phyloP scores from a whole-genome alignment of 805 yeast genomes.

The Saccharomycopsis malanga region DNA sequence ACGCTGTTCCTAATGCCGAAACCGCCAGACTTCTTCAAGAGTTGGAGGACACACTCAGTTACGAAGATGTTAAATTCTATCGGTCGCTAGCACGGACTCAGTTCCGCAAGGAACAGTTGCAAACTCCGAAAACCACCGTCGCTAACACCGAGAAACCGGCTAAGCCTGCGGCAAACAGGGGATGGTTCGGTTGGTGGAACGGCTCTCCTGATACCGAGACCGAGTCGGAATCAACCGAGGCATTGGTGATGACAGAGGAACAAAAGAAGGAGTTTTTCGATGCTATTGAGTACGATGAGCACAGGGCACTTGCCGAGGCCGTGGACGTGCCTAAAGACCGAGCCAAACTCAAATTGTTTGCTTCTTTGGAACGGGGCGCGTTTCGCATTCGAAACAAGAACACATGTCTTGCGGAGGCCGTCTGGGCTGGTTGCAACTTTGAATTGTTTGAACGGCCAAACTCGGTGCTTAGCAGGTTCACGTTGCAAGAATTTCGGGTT shows the following conservation, averaged over 20 bases:
- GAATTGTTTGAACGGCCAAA: conserved; percentile 72
- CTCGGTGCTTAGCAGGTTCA: conserved; percentile 64
- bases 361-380: conserved; percentile 72
- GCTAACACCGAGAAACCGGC: not conserved
- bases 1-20: conserved; percentile 23
- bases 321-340: conserved; percentile 68
- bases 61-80: conserved; percentile 79
- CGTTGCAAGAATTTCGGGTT: conserved; percentile 72
- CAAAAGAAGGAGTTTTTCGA: conserved; percentile 85
- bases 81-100: conserved; percentile 71
- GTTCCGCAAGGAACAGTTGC: conserved; percentile 45
- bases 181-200: conserved; percentile 76
- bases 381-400: conserved; percentile 42
- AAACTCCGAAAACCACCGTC: not conserved
- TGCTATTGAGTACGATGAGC: conserved; percentile 86
- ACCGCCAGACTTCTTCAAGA: conserved; percentile 29
- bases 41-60: conserved; percentile 45
- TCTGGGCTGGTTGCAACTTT: conserved; percentile 75
- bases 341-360: conserved; percentile 56
- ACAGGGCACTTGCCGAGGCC: conserved; percentile 41
- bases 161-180: conserved; percentile 26
- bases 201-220: conserved; percentile 25
- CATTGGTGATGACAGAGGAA: conserved; percentile 65
- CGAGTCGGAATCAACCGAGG: conserved; percentile 26
- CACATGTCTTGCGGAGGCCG: conserved; percentile 60